Conservation (phyloP, 768 basidiomycete species). For the Fomitopsis pulvina region DNA sequence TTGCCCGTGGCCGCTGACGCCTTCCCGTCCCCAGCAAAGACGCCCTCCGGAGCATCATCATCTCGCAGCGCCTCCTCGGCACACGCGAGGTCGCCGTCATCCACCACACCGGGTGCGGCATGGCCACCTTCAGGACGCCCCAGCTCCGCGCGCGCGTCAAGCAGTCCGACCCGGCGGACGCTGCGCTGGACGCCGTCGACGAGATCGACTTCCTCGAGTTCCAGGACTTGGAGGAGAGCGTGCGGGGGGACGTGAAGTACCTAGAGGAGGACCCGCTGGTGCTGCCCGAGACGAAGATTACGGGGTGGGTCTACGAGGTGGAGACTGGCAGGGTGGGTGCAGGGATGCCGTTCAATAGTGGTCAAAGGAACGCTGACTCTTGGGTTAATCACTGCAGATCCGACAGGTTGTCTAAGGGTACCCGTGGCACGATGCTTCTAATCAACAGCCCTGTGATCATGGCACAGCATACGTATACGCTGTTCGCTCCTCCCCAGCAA, state of each 20-base stretch:
- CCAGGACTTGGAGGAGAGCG: slow-evolving; percentile 41
- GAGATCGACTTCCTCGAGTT: slow-evolving; percentile 54
- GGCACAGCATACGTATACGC: too few species aligned
- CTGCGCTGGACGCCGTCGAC: slow-evolving; percentile 27
- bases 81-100: slow-evolving; percentile 63
- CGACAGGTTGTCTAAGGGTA: slow-evolving; percentile 13
- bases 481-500: too few species aligned
- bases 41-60: slow-evolving; percentile 56
- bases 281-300: slow-evolving; percentile 44
- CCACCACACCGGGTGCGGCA: slow-evolving; percentile 70
- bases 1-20: background rate
- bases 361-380: background rate
- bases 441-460: too few species aligned
- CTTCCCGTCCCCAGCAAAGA: slow-evolving; percentile 40
- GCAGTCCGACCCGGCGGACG: slow-evolving; percentile 31
- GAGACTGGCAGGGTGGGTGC: slow-evolving; percentile 48
- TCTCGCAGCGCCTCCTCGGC: slow-evolving; percentile 68
- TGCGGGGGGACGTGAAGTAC: slow-evolving; percentile 52
- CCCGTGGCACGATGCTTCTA: too few species aligned
- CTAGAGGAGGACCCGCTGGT: slow-evolving; percentile 52
- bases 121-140: slow-evolving; percentile 54
- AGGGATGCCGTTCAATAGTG: background rate
- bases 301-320: slow-evolving; percentile 66
- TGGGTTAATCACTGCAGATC: slow-evolving; percentile 7
- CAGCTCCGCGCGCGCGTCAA: slow-evolving; percentile 46